Evolutionary conservation across 495 filamentous ascomycete species (phyloP), one percentile per base, ranked within the genome.

Genomic region (Lasiosphaeriaceae sp.): DNA sequence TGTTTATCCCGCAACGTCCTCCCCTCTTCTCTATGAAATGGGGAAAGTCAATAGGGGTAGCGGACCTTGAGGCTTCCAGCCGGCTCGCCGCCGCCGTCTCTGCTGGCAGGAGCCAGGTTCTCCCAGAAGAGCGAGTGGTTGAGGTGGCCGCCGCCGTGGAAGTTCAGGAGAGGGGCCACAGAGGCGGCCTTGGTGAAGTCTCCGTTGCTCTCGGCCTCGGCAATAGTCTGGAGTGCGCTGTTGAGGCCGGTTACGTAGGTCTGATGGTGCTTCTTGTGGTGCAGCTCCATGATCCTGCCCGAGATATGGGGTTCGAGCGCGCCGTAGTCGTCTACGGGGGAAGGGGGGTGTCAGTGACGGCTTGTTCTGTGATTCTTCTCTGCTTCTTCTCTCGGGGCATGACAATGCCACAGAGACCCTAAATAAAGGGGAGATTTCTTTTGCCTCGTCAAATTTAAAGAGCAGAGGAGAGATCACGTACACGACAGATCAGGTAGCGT

Each of bases 101-200:
- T 64, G 66, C 69, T 74, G 60, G 86, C 88, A 22, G 92, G 93
- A 14, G 91, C 87, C 47, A 97, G 79, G 81, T 97, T 97, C 81
- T 97, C 90, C 94, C 94, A 97, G 83, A 97, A 97, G 43, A 97
- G 83, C 22, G 82, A 82, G 81, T 97, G 93, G 80, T 97, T 97
- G 67, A 94, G 71, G 77, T 97, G 93, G 47, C 93, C 93, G 63
- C 92, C 93, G 51, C 95, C 94, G 76, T 98, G 84, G 83, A 98
- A 98, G 82, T 95, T 97, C 78, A 98, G 86, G 55, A 90, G 70
- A 0, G 92, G 88, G 66, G 92, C 90, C 43, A 95, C 75, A 9
- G 88, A 81, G 63, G 96, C 92, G 62, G 91, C 87, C 37, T 85
- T 77, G 34, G 82, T 66, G 57, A 85, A 78, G 73, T 90, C 80